Base-by-base conservation (phyloP, 140 eudicot genomes). In the Oenanthe javanica region DNA sequence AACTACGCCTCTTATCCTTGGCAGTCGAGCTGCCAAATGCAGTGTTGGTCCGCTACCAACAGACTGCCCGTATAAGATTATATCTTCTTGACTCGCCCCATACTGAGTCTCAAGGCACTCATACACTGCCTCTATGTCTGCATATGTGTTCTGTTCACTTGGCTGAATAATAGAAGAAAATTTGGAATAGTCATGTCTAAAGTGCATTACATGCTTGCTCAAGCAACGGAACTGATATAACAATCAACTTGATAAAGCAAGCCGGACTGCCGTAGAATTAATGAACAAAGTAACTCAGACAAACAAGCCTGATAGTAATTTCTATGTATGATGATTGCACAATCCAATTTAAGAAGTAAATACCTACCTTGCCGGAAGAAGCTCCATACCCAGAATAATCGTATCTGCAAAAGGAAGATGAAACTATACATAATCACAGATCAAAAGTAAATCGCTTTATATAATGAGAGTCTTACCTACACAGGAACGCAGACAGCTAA, bases 321-420 rank as follows among this genome's bases (percentile, higher is more conserved):
- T n/a, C 69, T 0, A 61, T 4, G 9, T 13, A 25, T 36, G 18
- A 77, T 31, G 38, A 48, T 45, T 47, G 61, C 61, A 7, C 12
- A 31, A 25, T 47, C 8, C 38, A 76, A 76, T 27, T 8, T 16
- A 78, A n/a, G 0, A 18, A 46, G 27, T 0, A 2, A 43, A 27
- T 18, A 9, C 67, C 16, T 67, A 79, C 99, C 97, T 88, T 95
- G 71, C 99, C 99, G 15, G 92, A 89, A 82, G 99, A 95, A 72
- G 98, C 96, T 36, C 99, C 99, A 81, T 95, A 95, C 36, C 99
- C 99, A 25, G 99, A 92, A 85, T 95, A 95, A 84, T 95, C 99
- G 84, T 95, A 95, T 83, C 99, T 95, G 89, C 93, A 83, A 0
- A 82, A 55, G 27, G 59, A 82, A 83, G 82, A 70, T 40, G 81